These are phyloP conservation scores for Pichia terricola DNA, from an alignment of 1,139 yeast species.

Conservation along the genomic window DNA sequence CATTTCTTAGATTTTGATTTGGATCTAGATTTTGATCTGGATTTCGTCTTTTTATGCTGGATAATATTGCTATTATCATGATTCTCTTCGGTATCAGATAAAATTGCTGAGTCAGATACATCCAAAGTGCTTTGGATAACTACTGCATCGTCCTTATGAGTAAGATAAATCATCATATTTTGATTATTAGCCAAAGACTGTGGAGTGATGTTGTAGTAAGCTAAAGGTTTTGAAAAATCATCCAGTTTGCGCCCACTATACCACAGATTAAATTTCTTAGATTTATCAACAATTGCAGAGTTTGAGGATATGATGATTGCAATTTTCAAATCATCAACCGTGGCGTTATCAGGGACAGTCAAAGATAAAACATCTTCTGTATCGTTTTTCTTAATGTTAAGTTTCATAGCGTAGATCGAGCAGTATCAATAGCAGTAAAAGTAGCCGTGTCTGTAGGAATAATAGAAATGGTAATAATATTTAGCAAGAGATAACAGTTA, in stretches of 20 bases:
- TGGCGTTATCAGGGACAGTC: slow-evolving; percentile 40
- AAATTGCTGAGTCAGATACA: slow-evolving; percentile 9
- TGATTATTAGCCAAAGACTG: slow-evolving; percentile 9
- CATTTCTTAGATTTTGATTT: slow-evolving; percentile 47
- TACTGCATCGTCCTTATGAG: slow-evolving; percentile 14
- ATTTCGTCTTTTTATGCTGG: slow-evolving; percentile 9
- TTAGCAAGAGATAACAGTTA: no score
- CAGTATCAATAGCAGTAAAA: background rate
- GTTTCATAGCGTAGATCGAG: slow-evolving; percentile 11
- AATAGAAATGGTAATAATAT: no score
- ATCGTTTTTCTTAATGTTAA: slow-evolving; percentile 15
- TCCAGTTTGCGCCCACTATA: slow-evolving; percentile 42
- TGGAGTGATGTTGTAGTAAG: slow-evolving; percentile 22
- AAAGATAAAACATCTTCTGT: slow-evolving; percentile 1
- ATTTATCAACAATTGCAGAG: background rate
- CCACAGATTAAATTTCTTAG: slow-evolving; percentile 37
- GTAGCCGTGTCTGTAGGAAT: background rate
- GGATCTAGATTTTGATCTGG: slow-evolving; percentile 30
- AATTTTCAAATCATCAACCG: slow-evolving; percentile 39
- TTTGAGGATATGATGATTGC: slow-evolving; percentile 32
- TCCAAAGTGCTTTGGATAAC: background rate
- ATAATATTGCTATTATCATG: slow-evolving; percentile 10
- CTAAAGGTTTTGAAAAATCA: slow-evolving; percentile 15
- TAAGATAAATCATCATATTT: slow-evolving; percentile 34
- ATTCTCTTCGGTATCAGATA: slow-evolving; percentile 10